These are phyloP conservation scores for Aspergillus transmontanensis DNA, from an alignment of 2,329 filamentous ascomycete genomes.

Conservation along the genomic window DNA sequence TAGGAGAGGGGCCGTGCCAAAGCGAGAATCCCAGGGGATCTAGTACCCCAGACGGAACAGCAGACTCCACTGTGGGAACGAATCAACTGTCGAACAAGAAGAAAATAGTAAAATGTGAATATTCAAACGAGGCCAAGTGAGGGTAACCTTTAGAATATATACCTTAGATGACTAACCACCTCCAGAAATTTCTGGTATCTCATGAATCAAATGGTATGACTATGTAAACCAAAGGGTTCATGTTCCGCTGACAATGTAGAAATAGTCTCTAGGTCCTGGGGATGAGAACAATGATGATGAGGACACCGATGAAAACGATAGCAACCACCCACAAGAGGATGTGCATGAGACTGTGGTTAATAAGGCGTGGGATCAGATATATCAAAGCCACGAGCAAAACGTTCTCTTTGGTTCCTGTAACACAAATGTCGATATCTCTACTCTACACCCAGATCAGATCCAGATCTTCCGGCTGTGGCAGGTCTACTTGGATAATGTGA, in stretches of 20 bases:
- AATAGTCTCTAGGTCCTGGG: background rate
- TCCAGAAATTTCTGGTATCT: constrained; percentile 51
- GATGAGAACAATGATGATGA: background rate
- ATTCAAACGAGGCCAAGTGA: constrained; percentile 19
- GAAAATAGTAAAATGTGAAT: background rate
- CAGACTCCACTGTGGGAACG: background rate
- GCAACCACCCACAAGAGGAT: constrained; percentile 31
- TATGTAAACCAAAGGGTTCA: background rate
- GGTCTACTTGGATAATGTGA: constrained; percentile 69
- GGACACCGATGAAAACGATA: constrained; percentile 25
- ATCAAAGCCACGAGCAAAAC: constrained; percentile 44
- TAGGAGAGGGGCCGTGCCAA: constrained; percentile 17
- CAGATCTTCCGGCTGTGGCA: constrained; percentile 65
- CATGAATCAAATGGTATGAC: constrained; percentile 47
- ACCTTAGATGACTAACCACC: constrained; percentile 21
- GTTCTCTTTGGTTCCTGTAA: constrained; percentile 56
- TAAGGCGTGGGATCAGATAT: constrained; percentile 50
- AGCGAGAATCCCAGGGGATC: constrained; percentile 10
- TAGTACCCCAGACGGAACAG: no score
- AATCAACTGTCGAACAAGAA: background rate
- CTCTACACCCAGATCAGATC: constrained; percentile 63
- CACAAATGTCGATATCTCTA: constrained; percentile 47
- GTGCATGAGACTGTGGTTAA: constrained; percentile 43
- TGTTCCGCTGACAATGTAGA: background rate
- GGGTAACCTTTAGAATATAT: background rate